These are phyloP conservation scores for Chlorella sp. DNA, from an alignment of 139 green algal genomes.

Conservation along the genomic window DNA sequence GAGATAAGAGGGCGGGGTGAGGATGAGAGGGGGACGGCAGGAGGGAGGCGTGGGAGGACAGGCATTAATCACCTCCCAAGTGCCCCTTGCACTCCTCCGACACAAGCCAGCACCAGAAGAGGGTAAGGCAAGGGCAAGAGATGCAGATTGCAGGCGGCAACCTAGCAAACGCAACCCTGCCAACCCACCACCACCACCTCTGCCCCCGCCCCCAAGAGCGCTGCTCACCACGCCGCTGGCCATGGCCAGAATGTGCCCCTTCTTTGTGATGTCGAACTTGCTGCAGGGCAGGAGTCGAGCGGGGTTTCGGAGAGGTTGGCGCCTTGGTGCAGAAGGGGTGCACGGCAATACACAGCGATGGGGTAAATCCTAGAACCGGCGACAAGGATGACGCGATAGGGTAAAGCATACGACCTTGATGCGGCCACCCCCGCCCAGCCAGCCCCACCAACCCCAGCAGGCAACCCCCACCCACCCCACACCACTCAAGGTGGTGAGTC, in stretches of 20 bases:
- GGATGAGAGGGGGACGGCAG: no score
- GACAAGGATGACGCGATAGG: not conserved
- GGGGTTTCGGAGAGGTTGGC: no score
- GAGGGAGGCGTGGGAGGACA: no score
- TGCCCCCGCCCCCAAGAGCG: not conserved
- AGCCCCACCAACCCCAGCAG: not conserved
- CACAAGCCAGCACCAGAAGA: no score
- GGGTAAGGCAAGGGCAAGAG: no score
- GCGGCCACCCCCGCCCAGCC: no score
- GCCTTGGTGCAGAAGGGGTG: no score
- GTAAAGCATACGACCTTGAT: no score
- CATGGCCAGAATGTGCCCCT: conserved; percentile 48
- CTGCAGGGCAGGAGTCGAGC: not conserved
- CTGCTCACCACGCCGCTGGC: conserved; percentile 10
- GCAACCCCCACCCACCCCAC: not conserved
- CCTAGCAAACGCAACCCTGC: not conserved
- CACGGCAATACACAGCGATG: not conserved
- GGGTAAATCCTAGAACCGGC: not conserved
- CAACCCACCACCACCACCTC: not conserved
- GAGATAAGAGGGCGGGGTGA: not conserved
- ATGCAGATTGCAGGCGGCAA: no score
- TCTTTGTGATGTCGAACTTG: conserved; percentile 59
- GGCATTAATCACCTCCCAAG: no score
- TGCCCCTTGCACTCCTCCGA: no score
- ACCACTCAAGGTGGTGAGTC: conserved; percentile 32